These are phyloP conservation scores for Phytophthora pini DNA, from an alignment of 352 stramenopile genomes.

Conservation along the genomic window DNA sequence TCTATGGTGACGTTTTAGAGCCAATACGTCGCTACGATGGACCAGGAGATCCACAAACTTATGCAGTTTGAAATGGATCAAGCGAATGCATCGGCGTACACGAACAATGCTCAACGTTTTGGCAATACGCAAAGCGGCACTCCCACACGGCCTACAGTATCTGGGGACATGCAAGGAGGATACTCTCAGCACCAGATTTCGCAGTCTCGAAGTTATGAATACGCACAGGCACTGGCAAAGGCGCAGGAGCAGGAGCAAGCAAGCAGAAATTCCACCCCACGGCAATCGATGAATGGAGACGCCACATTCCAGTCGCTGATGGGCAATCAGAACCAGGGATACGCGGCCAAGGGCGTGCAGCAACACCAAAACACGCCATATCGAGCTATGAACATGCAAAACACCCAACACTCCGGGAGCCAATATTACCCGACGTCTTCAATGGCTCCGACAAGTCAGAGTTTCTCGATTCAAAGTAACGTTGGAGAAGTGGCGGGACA, in stretches of 20 bases:
- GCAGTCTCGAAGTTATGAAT: conserved; percentile 37
- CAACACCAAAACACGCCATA: conserved; percentile 21
- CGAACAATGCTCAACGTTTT: conserved; percentile 24
- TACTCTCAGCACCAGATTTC: conserved; percentile 34
- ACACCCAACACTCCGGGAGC: conserved; percentile 20
- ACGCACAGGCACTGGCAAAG: conserved; percentile 43
- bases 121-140: conserved; percentile 17
- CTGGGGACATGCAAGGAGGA: conserved; percentile 22
- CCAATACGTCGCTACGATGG: conserved; percentile 61
- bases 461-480: conserved; percentile 24
- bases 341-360: conserved; percentile 15
- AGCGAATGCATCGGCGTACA: conserved; percentile 17
- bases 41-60: conserved; percentile 69
- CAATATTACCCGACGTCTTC: conserved; percentile 22
- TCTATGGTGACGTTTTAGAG: conserved; percentile 34
- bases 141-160: conserved; percentile 4
- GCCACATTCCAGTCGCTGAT: conserved; percentile 54
- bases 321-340: conserved; percentile 34
- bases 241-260: conserved; percentile 30
- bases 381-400: conserved; percentile 25
- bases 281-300: conserved; percentile 29
- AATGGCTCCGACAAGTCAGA: conserved; percentile 27
- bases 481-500: conserved; percentile 19
- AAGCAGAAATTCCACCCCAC: conserved; percentile 17
- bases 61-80: conserved; percentile 58